phyloP scores from a whole-genome alignment of 352 stramenopile species.

The Elongisporangium prolatum region DNA sequence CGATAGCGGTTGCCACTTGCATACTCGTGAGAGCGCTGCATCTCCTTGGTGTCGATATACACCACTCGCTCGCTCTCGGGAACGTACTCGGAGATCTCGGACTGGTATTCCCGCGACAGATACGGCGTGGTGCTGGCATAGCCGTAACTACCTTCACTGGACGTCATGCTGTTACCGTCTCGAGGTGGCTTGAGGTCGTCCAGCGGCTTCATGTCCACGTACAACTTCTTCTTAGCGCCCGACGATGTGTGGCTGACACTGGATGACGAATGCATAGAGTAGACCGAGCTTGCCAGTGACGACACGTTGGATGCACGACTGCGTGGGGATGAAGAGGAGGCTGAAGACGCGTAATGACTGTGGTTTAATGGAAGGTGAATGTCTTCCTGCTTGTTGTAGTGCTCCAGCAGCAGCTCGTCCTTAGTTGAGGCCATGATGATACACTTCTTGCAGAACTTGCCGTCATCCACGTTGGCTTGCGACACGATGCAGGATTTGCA shows the following conservation, averaged over 20 bases:
- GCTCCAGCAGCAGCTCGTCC: conserved; percentile 13
- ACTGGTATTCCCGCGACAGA: conserved; percentile 5
- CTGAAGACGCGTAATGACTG: not conserved
- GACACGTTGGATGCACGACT: not conserved
- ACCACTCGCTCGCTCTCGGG: conserved; percentile 26
- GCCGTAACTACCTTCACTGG: conserved; percentile 40
- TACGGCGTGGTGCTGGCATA: conserved; percentile 7
- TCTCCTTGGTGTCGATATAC: conserved; percentile 33
- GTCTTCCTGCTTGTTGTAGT: not conserved
- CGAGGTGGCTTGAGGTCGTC: conserved; percentile 26
- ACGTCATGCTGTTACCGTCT: conserved; percentile 25
- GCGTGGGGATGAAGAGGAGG: not conserved
- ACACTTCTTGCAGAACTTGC: conserved; percentile 76
- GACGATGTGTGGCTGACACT: not conserved
- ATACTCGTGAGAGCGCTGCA: conserved; percentile 18
- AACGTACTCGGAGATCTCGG: conserved; percentile 15
- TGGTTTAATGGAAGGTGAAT: not conserved
- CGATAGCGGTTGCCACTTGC: conserved; percentile 6
- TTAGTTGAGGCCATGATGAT: conserved; percentile 48
- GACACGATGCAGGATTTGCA: conserved; percentile 75
- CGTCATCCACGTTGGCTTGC: conserved; percentile 36
- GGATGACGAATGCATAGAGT: conserved; percentile 5
- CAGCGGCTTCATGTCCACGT: conserved; percentile 37
- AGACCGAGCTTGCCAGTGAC: conserved; percentile 2
- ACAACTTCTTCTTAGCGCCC: conserved; percentile 13